Conservation (phyloP, 1,139 yeast species). For the Candida gigantensis region DNA sequence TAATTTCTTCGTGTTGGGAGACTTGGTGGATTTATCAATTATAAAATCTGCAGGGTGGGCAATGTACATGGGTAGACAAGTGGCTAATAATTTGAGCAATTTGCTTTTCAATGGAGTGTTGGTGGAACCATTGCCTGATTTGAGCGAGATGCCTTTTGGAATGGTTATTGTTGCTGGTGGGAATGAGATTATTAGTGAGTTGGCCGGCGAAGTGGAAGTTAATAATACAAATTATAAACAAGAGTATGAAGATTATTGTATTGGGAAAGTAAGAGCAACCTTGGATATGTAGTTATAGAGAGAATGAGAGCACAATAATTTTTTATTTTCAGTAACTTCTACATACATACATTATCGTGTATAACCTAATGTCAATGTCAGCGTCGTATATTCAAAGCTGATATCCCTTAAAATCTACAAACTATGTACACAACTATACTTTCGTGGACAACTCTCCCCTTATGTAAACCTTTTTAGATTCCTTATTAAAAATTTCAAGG, state of each 20-base stretch:
- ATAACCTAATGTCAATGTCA: no score
- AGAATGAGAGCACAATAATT: no score
- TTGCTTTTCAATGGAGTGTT: conserved; percentile 28
- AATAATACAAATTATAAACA: conserved; percentile 38
- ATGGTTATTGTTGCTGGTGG: conserved; percentile 48
- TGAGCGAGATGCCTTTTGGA: conserved; percentile 37
- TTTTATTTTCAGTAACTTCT: no score
- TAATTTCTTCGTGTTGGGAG: conserved; percentile 43
- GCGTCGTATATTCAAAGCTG: no score
- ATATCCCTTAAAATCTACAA: no score
- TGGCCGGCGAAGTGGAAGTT: conserved; percentile 36
- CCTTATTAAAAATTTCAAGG: conserved; percentile 11
- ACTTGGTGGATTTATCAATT: conserved; percentile 41
- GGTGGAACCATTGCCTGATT: conserved; percentile 39
- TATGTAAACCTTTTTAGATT: conserved; percentile 11
- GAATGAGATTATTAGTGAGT: conserved; percentile 42
- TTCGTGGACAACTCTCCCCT: conserved; percentile 13
- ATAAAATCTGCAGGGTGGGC: conserved; percentile 54
- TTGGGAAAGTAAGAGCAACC: conserved; percentile 25
- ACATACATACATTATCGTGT: no score
- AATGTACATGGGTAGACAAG: conserved; percentile 44
- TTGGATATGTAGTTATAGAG: conserved; percentile 15
- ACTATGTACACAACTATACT: no score
- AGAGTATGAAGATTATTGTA: conserved; percentile 42
- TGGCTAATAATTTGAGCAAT: conserved; percentile 40